phyloP scores from a whole-genome alignment of 495 filamentous ascomycete species.

The Margaritispora aquatica region DNA sequence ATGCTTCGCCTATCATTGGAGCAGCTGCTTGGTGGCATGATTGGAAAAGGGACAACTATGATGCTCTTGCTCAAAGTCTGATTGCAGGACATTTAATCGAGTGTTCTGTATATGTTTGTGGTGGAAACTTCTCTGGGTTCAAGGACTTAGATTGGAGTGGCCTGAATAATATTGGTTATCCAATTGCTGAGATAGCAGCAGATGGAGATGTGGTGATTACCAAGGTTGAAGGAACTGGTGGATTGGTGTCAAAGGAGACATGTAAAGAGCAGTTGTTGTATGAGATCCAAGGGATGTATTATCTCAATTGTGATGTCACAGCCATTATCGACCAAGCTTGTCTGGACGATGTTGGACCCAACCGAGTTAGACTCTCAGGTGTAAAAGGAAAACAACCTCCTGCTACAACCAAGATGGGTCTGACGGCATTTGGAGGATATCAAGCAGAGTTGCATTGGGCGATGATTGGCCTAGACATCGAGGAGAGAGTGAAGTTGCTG shows the following conservation, averaged over 20 bases:
- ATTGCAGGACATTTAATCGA: conserved; percentile 52
- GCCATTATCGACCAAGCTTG: conserved; percentile 38
- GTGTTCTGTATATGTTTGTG: conserved; percentile 48
- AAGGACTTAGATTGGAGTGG: conserved; percentile 35
- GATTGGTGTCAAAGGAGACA: conserved; percentile 39
- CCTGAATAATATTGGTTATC: conserved; percentile 35
- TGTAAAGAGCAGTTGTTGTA: conserved; percentile 50
- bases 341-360: conserved; percentile 36
- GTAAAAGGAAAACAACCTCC: conserved; percentile 27
- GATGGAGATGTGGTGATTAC: conserved; percentile 37
- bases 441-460: conserved; percentile 5
- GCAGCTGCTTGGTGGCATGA: conserved; percentile 31
- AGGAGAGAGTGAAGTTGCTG: conserved; percentile 15
- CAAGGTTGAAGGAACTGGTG: conserved; percentile 7
- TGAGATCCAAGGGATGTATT: conserved; percentile 53
- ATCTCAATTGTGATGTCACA: conserved; percentile 53
- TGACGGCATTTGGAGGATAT: not conserved
- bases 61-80: conserved; percentile 43
- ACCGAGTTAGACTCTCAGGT: not conserved
- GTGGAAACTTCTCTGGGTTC: conserved; percentile 54
- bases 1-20: conserved; percentile 48
- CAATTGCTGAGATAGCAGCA: conserved; percentile 49
- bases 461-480: conserved; percentile 21
- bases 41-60: conserved; percentile 28
- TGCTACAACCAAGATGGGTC: not conserved